These are phyloP conservation scores for Geotrichum ghanense DNA, from an alignment of 805 yeast species.

Conservation along the genomic window DNA sequence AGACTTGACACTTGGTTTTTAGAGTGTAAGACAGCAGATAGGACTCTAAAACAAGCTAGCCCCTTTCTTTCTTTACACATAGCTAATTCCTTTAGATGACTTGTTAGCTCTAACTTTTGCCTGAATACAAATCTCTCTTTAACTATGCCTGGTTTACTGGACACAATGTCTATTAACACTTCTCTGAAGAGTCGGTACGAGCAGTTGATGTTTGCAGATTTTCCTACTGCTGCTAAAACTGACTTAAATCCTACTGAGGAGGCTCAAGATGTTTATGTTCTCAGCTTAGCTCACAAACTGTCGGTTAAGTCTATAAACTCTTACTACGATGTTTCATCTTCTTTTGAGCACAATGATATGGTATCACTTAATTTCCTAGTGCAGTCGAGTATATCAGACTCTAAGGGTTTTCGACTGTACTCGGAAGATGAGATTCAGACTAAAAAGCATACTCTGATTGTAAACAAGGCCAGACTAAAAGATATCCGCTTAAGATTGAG, in stretches of 20 bases:
- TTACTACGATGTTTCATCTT: slow-evolving; percentile 18
- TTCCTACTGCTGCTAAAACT: background rate
- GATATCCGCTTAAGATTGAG: slow-evolving; percentile 13
- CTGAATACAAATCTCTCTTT: too few relatives aligned
- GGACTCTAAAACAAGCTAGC: too few relatives aligned
- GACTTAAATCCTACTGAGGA: background rate
- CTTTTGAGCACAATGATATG: slow-evolving; percentile 15
- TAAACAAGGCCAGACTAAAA: slow-evolving; percentile 10
- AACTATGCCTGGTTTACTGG: background rate
- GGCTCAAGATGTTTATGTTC: background rate
- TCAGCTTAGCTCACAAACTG: background rate
- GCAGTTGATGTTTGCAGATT: background rate
- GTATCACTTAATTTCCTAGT: slow-evolving; percentile 18
- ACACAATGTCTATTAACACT: background rate
- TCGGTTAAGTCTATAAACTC: background rate
- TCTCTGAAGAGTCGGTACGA: background rate
- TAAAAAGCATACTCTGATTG: slow-evolving; percentile 11
- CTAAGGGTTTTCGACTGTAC: slow-evolving; percentile 15
- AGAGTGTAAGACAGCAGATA: too few relatives aligned
- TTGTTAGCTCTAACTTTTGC: too few relatives aligned
- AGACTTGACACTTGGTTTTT: too few relatives aligned
- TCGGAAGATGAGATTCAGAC: slow-evolving; percentile 19
- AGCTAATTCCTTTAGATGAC: too few relatives aligned
- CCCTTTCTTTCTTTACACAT: too few relatives aligned
- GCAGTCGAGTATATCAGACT: slow-evolving; percentile 18